Base-by-base conservation (phyloP, 83 land plant genomes). In the Picea abies region DNA sequence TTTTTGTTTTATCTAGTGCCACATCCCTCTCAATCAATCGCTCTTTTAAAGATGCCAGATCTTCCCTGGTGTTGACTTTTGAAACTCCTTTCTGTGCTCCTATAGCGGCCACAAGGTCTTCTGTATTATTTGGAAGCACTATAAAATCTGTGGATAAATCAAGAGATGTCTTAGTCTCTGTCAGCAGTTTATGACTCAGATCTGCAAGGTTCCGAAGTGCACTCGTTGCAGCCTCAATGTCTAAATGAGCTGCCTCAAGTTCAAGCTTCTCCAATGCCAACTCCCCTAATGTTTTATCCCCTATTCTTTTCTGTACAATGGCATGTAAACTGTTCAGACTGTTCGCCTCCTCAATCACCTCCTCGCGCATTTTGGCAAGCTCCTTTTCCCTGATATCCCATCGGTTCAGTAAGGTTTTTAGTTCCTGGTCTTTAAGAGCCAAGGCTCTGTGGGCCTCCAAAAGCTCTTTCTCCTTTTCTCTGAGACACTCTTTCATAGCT, bases 311-410 rank as follows among this genome's bases (percentile, higher is more conserved):
- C 80, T 91, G 90, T 37, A 87, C 87, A 41, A 81, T 16, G 20
- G 79, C 68, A 66, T 87, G 87, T 11, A 90, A 78, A 58, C 80
- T 79, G 63, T 65, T 84, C 25, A 88, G 81, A 52, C 81, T 83
- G 19, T 90, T 85, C 20, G 85, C 86, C 37, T 92, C 92, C 35
- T 85, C 84, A 3, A 63, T 52, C 67, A 89, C 83, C 20, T 89
- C 90, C 76, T 89, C 88, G 61, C 86, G 83, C 84, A 88, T 29
- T 14, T 56, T 60, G 7, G 14, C 62, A 32, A 94, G 84, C 83
- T 93, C 97, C 60, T 79, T 80, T 76, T 94, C 97, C 78, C 81
- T 90, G n/a, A 29, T 82, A 63, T 89, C 90, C 87, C 91, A 91
- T 77, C 81, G 86, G 63, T 52, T 80, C 25, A 86, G 81, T 44